Percentiles rank a stretch among this genome's conserved stretches.
Conservation (phyloP, 768 basidiomycete genomes). For the Amanita pseudoporphyria region DNA sequence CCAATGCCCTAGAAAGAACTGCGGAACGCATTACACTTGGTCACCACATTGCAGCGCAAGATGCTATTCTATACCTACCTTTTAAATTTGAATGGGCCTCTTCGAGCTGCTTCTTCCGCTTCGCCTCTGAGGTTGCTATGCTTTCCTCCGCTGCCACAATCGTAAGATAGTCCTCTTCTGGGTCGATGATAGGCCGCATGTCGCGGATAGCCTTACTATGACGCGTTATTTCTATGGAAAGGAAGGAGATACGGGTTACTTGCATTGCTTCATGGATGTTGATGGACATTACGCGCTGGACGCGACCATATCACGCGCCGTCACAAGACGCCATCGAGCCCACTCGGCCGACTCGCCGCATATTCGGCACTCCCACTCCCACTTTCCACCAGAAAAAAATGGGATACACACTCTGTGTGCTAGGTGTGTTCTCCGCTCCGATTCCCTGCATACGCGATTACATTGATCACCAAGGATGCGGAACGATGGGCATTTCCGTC, state of each 20-base stretch:
- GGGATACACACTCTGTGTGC: slow-evolving; percentile 89
- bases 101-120: slow-evolving; percentile 58
- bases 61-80: slow-evolving; percentile 26
- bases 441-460: slow-evolving; percentile 10
- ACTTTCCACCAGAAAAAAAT: slow-evolving; percentile 25
- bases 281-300: slow-evolving; percentile 25
- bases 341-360: neutral
- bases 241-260: slow-evolving; percentile 8
- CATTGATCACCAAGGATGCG: slow-evolving; percentile 60
- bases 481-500: slow-evolving; percentile 96
- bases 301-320: neutral
- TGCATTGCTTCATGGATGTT: slow-evolving; percentile 40
- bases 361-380: neutral
- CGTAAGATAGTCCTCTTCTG: slow-evolving; percentile 69
- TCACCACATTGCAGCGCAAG: neutral
- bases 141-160: slow-evolving; percentile 68
- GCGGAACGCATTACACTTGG: neutral
- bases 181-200: slow-evolving; percentile 66
- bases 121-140: slow-evolving; percentile 46
- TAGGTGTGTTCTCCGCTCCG: slow-evolving; percentile 41
- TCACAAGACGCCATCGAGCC: neutral
- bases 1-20: slow-evolving; percentile 59
- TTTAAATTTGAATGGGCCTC: slow-evolving; percentile 57
- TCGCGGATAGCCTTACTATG: slow-evolving; percentile 56
- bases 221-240: neutral